phyloP scores from a whole-genome alignment of 2,329 filamentous ascomycete species.

The Stagonosporopsis rhizophila region DNA sequence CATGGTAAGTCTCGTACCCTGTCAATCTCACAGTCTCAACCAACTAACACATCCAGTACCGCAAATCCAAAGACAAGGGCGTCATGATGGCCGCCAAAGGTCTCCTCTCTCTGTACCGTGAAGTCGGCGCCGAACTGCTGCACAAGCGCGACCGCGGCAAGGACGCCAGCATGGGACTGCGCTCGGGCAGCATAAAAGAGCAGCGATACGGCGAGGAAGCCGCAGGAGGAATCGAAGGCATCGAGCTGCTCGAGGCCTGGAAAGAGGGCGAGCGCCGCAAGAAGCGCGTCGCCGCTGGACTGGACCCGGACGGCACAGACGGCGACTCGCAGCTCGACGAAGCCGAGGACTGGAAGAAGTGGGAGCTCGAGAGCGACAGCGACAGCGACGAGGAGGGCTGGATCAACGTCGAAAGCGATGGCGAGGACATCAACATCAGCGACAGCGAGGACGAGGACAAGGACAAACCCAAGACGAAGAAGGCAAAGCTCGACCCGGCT shows the following conservation, averaged over 20 bases:
- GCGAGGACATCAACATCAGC: conserved; percentile 74
- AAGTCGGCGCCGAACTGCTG: conserved; percentile 87
- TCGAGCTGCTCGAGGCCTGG: conserved; percentile 90
- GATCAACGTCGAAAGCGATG: conserved; percentile 88
- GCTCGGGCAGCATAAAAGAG: conserved; percentile 75
- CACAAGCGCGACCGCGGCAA: conserved; percentile 91
- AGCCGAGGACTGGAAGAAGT: conserved; percentile 62
- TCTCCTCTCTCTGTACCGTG: conserved; percentile 86
- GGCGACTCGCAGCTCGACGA: conserved; percentile 68
- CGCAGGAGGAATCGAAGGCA: conserved; percentile 84
- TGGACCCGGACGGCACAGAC: conserved; percentile 66
- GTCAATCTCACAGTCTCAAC: neutral
- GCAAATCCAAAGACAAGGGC: conserved; percentile 97
- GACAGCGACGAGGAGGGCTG: conserved; percentile 80
- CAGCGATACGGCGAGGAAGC: conserved; percentile 84
- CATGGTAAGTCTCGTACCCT: conserved; percentile 54
- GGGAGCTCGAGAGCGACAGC: conserved; percentile 65
- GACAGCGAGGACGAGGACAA: conserved; percentile 72
- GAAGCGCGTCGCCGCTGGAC: conserved; percentile 72
- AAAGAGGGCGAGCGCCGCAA: conserved; percentile 86
- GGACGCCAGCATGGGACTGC: conserved; percentile 83
- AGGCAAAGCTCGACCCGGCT: conserved; percentile 62
- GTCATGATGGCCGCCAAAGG: conserved; percentile 99
- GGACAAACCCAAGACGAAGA: conserved; percentile 62
- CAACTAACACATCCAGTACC: conserved; percentile 60